Evolutionary conservation across 192 early-diverging fungal species (phyloP), one percentile per base, ranked within the genome.

Genomic region (Chytriomyces hyalinus): DNA sequence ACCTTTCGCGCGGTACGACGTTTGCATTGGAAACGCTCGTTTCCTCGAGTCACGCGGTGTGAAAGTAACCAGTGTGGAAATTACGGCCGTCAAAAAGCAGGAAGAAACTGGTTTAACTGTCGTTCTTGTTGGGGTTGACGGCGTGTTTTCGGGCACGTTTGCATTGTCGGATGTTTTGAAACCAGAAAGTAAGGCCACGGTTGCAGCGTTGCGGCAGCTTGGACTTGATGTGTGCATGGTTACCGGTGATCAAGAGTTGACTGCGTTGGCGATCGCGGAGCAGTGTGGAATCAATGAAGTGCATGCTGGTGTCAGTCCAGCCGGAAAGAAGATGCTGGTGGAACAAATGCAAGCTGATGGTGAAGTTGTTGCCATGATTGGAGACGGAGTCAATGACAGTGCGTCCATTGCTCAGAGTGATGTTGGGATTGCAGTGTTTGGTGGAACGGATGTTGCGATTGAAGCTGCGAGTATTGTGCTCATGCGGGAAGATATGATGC

Each of bases 331-430:
- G 0, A 81, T 86, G 1, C 88, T 99, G 36, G 88, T 98, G 1
- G 80, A 84, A 65, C 77, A 80, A 17, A 78, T 98, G 85, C 95
- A 97, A 70, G n/a, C 67, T 15, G 80, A 86, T 11, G 75, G 77
- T 4, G 76, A 77, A 10, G 63, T 80, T 24, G 92, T 96, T 0
- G 97, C 96, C 6, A 96, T 98, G 94, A 92, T 97, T 2, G 97
- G 97, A 13, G 97, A 99, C 79, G 97, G 97, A 49, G 91, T 97
- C 78, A 99, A 99, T 72, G 97, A 99, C 73, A 94, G 95, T 7
- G 95, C 95, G 22, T 93, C 94, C 8, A 81, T 99, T 66, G 96
- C 94, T 22, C 87, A 88, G 67, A 86, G 93, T 8, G 90, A 97
- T 73, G 81, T 99, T 13, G 96, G 96, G 0, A 93, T 99, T 76